These are phyloP conservation scores for Colletotrichum chlorophyti DNA, from an alignment of 2,329 filamentous ascomycete species.

Conservation along the genomic window DNA sequence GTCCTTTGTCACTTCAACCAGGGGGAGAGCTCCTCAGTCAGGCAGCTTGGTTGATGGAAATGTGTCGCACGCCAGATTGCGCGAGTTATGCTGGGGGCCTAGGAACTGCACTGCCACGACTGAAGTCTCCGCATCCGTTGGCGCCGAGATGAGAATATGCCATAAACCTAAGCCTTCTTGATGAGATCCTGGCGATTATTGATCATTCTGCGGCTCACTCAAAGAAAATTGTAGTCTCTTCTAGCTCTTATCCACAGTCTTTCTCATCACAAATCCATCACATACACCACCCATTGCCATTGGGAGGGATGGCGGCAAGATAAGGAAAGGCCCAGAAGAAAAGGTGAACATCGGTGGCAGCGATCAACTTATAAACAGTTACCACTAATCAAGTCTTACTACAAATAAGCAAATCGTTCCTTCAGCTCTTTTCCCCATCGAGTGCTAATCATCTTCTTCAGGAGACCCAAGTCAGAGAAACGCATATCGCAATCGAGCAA, in stretches of 20 bases:
- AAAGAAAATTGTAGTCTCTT: too few species aligned
- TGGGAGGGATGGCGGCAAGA: too few species aligned
- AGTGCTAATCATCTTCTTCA: background rate
- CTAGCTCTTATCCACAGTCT: too few species aligned
- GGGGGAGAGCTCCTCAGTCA: too few species aligned
- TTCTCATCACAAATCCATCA: too few species aligned
- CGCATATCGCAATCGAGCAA: background rate
- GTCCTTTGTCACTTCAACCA: too few species aligned
- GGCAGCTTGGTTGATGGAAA: background rate
- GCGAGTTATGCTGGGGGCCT: background rate
- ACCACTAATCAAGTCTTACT: slow-evolving; percentile 25
- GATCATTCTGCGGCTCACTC: too few species aligned
- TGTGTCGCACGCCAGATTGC: background rate
- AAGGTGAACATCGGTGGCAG: background rate
- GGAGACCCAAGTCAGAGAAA: slow-evolving; percentile 3
- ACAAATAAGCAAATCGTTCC: slow-evolving; percentile 14
- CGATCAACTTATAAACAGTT: slow-evolving; percentile 13
- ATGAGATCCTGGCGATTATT: background rate
- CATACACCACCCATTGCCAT: too few species aligned
- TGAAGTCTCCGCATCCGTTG: slow-evolving; percentile 22
- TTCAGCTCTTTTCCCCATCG: slow-evolving; percentile 12
- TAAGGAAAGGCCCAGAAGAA: background rate
- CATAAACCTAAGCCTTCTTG: background rate
- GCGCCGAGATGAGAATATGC: slow-evolving; percentile 12
- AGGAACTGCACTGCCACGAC: slow-evolving; percentile 16